Base-by-base conservation (phyloP, 345 rosid species). In the Odontarrhena argentea region DNA sequence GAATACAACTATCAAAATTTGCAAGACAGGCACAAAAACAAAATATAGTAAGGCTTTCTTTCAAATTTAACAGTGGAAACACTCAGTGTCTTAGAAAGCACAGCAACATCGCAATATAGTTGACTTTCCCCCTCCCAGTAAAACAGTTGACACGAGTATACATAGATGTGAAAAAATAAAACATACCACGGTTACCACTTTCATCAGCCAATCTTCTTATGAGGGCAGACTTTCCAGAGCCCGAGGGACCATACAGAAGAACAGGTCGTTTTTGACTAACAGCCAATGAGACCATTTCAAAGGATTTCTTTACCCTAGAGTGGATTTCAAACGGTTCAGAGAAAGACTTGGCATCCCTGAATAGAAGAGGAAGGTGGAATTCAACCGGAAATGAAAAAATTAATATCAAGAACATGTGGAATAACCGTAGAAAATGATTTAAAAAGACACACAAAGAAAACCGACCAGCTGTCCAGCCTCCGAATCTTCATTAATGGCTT, bases 141-240 rank as follows among this genome's bases (percentile, higher is more conserved):
- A 28, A 63, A 55, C 18, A 28, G 60, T 42, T 51, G 24, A 55
- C 53, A 35, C 10, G 35, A 37, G 45, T 60, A 37, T 26, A 8
- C 45, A 4, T 55, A 35, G 41, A 47, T 61, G 50, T 46, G 40
- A 68, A 35, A 69, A 63, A 58, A 67, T 22, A 50, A 67, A 57
- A 55, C 65, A 60, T 85, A 93, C 98, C 97, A 48, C 82, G 79
- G 70, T 76, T 87, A 53, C 94, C 87, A 74, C 83, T 75, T 57
- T 83, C 94, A 47, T 45, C 40, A 37, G 90, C 97, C 78, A 93
- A 81, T 78, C 85, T 80, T 78, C 75, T 81, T 40, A 94, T 78
- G 45, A 94, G 84, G 48, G 96, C 92, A 81, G 99, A 85, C 83
- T 94, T 94, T 66, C 99, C 99, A 55, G 85, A 77, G 59, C 99